These are phyloP conservation scores for Cryptococcus deneoformans DNA, from an alignment of 1,284 basidiomycete genomes.

Conservation along the genomic window DNA sequence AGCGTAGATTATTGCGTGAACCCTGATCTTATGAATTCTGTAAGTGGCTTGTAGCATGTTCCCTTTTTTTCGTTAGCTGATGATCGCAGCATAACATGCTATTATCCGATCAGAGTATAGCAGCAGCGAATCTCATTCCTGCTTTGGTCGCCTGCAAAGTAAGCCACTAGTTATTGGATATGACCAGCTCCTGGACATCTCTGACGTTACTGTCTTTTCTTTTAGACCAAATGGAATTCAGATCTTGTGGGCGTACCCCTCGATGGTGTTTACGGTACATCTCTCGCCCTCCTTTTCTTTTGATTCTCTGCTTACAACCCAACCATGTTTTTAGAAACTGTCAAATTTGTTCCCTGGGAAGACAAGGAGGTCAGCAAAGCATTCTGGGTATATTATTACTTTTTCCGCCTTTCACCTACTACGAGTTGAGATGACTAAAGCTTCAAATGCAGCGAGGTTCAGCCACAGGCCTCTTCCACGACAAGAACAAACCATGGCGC, in stretches of 20 bases:
- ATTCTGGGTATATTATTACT: conserved; percentile 25
- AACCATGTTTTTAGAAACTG: conserved; percentile 15
- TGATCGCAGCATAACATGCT: no score
- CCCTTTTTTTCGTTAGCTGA: no score
- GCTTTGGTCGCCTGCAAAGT: no score
- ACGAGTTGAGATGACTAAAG: no score
- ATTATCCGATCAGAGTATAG: no score
- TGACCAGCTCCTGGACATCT: no score
- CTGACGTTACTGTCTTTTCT: background rate
- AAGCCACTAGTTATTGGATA: no score
- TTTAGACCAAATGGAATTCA: conserved; percentile 25
- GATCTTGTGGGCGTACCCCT: conserved; percentile 39
- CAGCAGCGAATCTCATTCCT: no score
- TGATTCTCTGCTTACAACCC: background rate
- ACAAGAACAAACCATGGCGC: conserved; percentile 42
- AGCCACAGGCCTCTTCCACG: conserved; percentile 49
- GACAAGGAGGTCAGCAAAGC: conserved; percentile 42
- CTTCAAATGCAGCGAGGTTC: conserved; percentile 35
- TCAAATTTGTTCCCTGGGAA: conserved; percentile 35
- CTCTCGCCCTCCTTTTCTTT: no score
- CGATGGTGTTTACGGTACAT: conserved; percentile 35
- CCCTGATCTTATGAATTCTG: conserved; percentile 31
- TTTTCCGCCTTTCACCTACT: background rate
- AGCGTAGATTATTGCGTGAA: conserved; percentile 40
- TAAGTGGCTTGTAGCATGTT: conserved; percentile 7